A percentile compares a stretch with the other conserved stretches of the same genome.
These are phyloP conservation scores for Monilinia polystroma DNA, from an alignment of 2,329 filamentous ascomycete genomes.

Conservation along the genomic window DNA sequence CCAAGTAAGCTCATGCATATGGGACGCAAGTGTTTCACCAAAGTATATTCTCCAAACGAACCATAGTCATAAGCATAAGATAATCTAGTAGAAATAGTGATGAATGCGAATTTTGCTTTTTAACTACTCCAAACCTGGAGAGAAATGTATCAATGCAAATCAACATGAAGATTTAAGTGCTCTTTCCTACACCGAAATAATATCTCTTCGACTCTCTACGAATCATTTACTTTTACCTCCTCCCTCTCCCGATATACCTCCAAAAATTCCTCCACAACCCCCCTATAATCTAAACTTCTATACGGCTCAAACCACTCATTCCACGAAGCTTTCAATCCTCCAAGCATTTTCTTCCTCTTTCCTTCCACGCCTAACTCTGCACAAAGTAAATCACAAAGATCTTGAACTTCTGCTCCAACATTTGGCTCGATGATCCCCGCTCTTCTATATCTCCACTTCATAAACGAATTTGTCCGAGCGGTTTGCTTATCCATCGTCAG, in stretches of 20 bases:
- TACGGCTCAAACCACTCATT: conserved; percentile 27
- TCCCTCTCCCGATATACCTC: conserved; percentile 8
- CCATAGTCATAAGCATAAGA: accelerated
- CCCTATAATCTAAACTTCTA: conserved; percentile 23
- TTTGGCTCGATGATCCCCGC: conserved; percentile 18
- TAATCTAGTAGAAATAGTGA: neutral
- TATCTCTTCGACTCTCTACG: no score
- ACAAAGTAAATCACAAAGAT: conserved; percentile 23
- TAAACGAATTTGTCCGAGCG: conserved; percentile 3
- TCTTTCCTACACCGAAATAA: no score
- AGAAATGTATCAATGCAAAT: neutral
- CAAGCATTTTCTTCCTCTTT: conserved; percentile 13
- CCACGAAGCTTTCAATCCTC: conserved; percentile 15
- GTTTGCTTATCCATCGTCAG: conserved; percentile 17
- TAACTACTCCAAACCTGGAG: neutral
- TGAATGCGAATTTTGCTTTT: neutral
- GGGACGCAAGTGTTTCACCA: neutral
- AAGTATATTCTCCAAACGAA: neutral
- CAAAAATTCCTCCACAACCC: conserved; percentile 23
- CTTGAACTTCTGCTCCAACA: conserved; percentile 23
- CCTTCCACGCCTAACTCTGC: conserved; percentile 16
- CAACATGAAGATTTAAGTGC: neutral
- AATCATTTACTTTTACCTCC: neutral
- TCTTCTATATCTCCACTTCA: conserved; percentile 20
- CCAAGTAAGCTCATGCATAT: neutral